These are phyloP conservation scores for Trichoderma polysporum DNA, from an alignment of 2,329 filamentous ascomycete genomes.

Conservation along the genomic window DNA sequence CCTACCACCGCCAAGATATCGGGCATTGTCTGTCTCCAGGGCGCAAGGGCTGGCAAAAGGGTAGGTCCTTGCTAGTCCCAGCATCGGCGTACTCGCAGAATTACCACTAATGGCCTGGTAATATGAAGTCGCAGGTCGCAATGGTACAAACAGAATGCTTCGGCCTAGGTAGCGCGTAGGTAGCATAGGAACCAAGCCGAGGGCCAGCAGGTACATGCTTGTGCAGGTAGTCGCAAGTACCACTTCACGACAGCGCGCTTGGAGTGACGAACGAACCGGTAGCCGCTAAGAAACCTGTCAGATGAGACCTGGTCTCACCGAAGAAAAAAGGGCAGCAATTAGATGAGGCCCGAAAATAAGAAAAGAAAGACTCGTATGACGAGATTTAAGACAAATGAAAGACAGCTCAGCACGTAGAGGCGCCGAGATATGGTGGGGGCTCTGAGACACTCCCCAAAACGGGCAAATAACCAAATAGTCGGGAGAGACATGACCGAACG, in stretches of 20 bases:
- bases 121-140: neutral
- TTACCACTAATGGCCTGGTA: neutral
- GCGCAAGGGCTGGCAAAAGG: neutral
- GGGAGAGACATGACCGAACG: neutral
- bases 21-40: neutral
- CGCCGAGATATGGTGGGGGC: neutral
- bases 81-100: neutral
- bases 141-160: neutral
- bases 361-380: neutral
- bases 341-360: no score
- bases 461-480: neutral
- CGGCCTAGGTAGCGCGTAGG: neutral
- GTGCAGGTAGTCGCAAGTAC: no score
- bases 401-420: neutral
- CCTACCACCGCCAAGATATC: neutral
- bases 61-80: conserved; percentile 6
- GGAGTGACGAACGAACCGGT: neutral
- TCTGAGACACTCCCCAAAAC: neutral
- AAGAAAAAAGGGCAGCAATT: no score
- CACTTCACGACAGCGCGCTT: neutral
- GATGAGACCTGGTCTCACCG: neutral
- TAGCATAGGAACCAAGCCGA: neutral
- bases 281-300: neutral
- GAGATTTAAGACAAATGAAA: neutral
- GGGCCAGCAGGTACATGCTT: no score